Percentiles rank a stretch among this genome's conserved stretches.
Evolutionary conservation across 176 grass and related monocot genomes (phyloP).

Genomic region (Alopecurus myosuroides): DNA sequence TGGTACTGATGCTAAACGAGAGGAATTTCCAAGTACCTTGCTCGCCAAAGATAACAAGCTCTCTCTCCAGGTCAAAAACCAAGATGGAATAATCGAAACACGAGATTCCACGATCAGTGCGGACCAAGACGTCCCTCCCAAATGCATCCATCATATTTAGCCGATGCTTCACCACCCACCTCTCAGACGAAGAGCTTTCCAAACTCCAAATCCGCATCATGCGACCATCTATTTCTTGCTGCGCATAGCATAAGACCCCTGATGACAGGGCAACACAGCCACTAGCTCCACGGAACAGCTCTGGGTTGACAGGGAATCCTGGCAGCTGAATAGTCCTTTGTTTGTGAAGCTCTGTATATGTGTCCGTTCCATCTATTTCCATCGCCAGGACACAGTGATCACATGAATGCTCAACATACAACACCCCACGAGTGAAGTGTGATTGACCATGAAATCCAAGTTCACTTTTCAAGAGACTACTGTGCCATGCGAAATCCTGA

Average conservation of each 20-base stretch:
- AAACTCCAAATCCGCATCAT: slow-evolving; percentile 19
- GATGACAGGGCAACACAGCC: neutral
- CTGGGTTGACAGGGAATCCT: neutral
- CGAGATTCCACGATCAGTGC: neutral
- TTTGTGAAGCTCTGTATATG: neutral
- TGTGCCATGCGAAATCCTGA: neutral
- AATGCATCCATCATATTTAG: slow-evolving; percentile 10
- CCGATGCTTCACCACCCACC: slow-evolving; percentile 16
- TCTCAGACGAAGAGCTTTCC: neutral
- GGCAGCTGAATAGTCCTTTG: neutral
- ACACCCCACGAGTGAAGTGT: neutral
- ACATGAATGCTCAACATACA: neutral
- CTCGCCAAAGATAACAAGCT: neutral
- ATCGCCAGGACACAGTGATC: neutral
- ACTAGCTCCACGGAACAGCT: neutral
- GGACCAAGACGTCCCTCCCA: neutral
- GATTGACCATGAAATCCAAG: neutral
- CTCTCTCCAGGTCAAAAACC: slow-evolving; percentile 13
- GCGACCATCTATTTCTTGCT: neutral
- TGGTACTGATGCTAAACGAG: slow-evolving; percentile 10
- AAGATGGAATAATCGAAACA: slow-evolving; percentile 13
- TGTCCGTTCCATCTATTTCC: neutral
- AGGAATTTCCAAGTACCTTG: neutral
- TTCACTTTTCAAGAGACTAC: neutral
- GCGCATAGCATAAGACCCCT: slow-evolving; percentile 11